Base-by-base conservation (phyloP, 139 green algal genomes). In the Trebouxia sp. region DNA sequence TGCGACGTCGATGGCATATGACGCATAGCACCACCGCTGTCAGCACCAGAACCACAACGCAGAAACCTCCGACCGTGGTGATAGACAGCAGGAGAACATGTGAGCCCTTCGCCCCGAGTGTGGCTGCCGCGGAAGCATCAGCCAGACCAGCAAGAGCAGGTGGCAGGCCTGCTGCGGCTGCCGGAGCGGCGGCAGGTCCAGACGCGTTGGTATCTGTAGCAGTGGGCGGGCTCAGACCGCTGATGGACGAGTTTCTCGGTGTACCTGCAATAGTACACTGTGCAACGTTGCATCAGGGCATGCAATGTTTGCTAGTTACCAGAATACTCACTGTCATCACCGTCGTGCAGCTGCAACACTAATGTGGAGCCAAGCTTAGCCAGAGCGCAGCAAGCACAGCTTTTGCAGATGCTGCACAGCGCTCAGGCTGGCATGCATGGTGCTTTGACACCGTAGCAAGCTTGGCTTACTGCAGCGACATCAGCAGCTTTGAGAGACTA, bases 91-190 rank as follows among this genome's bases (percentile, higher is more conserved):
- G 37, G 9, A 72, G 32, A 10, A 72, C 32, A 72, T 72, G 62
- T 8, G 62, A 72, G 32, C 32, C 62, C 32, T 26, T 45, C 28
- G 62, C 7, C 15, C 62, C 62, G 28, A 45, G 62, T 5, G 32
- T 72, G 32, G 62, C 62, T 45, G 62, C 62, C 12, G 55, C 55
- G 55, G 62, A 32, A 45, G 62, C 62, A 35, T 30, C 62, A 72
- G 62, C 62, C 17, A 72, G 35, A 26, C 62, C 62, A 24, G 12
- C 8, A 6, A 72, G 62, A 41, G n/a, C 35, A 45, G 62, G n/a
- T 1, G 62, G 62, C 37, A 72, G 17, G n/a, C 8, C 14, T 5
- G 14, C n/a, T 43, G 62, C 62, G 55, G 4, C 37, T 14, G 9
- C 39, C 12, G 28, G 43, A 78, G 43, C 70, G 20, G 70, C 7